These are phyloP conservation scores for Talaromyces sp. DNA, from an alignment of 2,329 filamentous ascomycete species.

Conservation along the genomic window DNA sequence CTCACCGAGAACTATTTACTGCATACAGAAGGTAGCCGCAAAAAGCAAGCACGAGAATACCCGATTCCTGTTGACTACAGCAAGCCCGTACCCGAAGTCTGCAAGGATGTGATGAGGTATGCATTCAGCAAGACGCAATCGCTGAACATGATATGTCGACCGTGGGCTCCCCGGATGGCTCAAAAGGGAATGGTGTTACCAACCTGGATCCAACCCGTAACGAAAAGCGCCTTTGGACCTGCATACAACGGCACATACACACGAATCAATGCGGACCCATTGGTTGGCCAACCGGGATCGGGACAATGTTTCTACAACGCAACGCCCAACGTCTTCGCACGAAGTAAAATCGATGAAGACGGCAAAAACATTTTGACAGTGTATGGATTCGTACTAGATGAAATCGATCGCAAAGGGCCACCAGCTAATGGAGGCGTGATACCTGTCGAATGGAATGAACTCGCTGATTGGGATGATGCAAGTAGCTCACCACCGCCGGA, in stretches of 20 bases:
- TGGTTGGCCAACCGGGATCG: conserved; percentile 23
- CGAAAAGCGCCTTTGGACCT: conserved; percentile 18
- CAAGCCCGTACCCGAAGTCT: conserved; percentile 20
- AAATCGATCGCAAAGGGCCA: conserved; percentile 5
- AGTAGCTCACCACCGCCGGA: neutral
- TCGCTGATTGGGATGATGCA: conserved; percentile 13
- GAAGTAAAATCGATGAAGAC: conserved; percentile 20
- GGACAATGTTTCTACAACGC: conserved; percentile 14
- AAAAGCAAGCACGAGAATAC: neutral
- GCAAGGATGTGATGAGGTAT: conserved; percentile 22
- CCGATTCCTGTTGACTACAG: conserved; percentile 19
- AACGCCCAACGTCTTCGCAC: conserved; percentile 21
- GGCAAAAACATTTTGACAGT: conserved; percentile 22
- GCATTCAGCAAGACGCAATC: conserved; percentile 19
- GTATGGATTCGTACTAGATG: conserved; percentile 4
- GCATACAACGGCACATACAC: conserved; percentile 12
- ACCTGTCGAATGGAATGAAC: conserved; percentile 27
- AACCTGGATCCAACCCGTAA: conserved; percentile 22
- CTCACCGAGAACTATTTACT: neutral
- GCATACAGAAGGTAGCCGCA: conserved; percentile 1
- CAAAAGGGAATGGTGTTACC: conserved; percentile 16
- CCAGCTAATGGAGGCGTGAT: conserved; percentile 13
- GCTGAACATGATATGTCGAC: conserved; percentile 24
- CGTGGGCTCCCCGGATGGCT: conserved; percentile 21
- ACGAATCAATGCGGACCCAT: conserved; percentile 26